Base-by-base conservation (phyloP, 2,329 filamentous ascomycete genomes). In the Chaetoscypha palmicola region DNA sequence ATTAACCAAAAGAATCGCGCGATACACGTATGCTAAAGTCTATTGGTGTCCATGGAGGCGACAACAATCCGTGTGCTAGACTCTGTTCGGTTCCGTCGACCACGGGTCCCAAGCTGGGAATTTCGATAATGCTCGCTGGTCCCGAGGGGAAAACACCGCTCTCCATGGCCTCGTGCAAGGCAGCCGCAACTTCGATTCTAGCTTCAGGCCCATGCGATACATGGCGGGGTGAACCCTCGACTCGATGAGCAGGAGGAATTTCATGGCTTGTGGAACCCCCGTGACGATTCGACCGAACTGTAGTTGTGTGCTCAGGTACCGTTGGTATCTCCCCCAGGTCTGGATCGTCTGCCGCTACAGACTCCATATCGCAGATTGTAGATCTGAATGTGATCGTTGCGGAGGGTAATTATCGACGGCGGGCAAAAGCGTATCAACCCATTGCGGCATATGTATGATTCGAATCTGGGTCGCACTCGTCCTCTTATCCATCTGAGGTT, bases 401-500 rank as follows among this genome's bases (percentile, higher is more conserved):
- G 28, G 28, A 14, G 16, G 12, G 28, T 14, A 12, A 9, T n/a
- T n/a, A n/a, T n/a, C n/a, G n/a, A n/a, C 12, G 30, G 8, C 14
- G 30, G 8, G 38, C 26, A 38, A 19, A 21, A 10, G 9, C 21
- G 20, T 32, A 21, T 14, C 5, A 20, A 12, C 36, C 28, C 30
- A 31, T 31, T 19, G 33, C 21, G 21, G 9, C 26, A 4, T 7
- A 23, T 14, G 26, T 14, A 17, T 11, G 41, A 21, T 38, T 34
- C 34, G 42, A n/a, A 23, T 19, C 10, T 36, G 10, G 28, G 40
- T 43, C 40, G 32, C 32, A 43, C 32, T 36, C 16, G 22, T 41
- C 22, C 14, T 19, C 32, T 9, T 24, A 32, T 21, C 16, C 20
- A 12, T 12, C 17, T 21, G 23, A n/a, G 31, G 30, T 41, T 37